These are phyloP conservation scores for Beauveria asiatica DNA, from an alignment of 2,329 filamentous ascomycete species.

Conservation along the genomic window DNA sequence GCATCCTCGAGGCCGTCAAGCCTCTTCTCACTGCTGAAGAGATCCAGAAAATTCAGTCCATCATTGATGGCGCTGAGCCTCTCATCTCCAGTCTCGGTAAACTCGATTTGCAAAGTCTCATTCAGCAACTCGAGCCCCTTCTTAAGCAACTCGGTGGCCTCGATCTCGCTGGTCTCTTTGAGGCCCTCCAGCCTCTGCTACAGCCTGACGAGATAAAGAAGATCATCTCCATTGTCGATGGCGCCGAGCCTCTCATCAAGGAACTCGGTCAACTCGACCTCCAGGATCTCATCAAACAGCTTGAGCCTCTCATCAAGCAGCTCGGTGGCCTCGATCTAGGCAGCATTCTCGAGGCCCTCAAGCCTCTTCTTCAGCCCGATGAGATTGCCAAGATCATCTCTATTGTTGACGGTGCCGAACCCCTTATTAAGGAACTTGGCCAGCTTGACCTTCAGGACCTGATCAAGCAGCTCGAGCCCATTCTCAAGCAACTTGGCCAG, in stretches of 20 bases:
- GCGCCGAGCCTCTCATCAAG: slow-evolving; percentile 22
- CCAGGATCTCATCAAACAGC: slow-evolving; percentile 15
- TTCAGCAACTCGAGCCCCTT: slow-evolving; percentile 20
- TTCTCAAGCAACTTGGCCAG: slow-evolving; percentile 17
- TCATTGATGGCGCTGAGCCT: slow-evolving; percentile 16
- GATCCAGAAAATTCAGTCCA: slow-evolving; percentile 15
- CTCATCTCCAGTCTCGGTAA: slow-evolving; percentile 21
- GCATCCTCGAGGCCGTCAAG: slow-evolving; percentile 21
- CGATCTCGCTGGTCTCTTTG: slow-evolving; percentile 24
- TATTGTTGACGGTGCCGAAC: slow-evolving; percentile 9
- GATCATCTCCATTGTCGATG: slow-evolving; percentile 19
- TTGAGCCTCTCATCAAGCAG: slow-evolving; percentile 14
- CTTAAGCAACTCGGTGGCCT: slow-evolving; percentile 20
- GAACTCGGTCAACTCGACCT: slow-evolving; percentile 23
- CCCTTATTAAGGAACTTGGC: slow-evolving; percentile 5
- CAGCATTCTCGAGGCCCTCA: slow-evolving; percentile 14
- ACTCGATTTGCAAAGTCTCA: slow-evolving; percentile 26
- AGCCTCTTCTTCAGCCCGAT: slow-evolving; percentile 11
- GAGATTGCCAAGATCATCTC: slow-evolving; percentile 9
- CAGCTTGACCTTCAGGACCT: slow-evolving; percentile 14
- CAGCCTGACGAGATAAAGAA: slow-evolving; percentile 21
- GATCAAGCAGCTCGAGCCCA: slow-evolving; percentile 20
- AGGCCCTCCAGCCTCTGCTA: slow-evolving; percentile 21
- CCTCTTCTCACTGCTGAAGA: slow-evolving; percentile 21
- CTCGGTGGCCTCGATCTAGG: slow-evolving; percentile 11